Evolutionary conservation across 2,329 filamentous ascomycete genomes (phyloP).

Genomic region (Stromatinia cepivora): DNA sequence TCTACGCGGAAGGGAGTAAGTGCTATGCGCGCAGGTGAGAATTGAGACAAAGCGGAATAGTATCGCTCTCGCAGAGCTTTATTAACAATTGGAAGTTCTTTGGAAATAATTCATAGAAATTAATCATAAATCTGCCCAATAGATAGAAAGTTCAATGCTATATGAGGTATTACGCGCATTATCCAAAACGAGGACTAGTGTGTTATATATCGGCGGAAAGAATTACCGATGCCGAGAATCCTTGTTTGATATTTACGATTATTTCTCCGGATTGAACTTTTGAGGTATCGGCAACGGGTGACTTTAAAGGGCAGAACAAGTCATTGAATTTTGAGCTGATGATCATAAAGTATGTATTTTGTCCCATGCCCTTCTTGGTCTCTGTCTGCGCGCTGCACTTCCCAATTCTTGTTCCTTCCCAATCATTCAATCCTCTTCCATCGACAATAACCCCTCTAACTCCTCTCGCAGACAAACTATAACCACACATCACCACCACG

Average conservation of each 20-base stretch:
- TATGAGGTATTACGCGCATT: slow-evolving; percentile 3
- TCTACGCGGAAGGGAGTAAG: not conserved
- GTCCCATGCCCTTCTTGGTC: not conserved
- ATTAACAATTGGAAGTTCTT: not conserved
- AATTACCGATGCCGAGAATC: slow-evolving; percentile 19
- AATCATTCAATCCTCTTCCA: not conserved
- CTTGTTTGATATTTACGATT: slow-evolving; percentile 13
- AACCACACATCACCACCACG: not conserved
- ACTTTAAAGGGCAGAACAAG: not conserved
- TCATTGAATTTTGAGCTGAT: not conserved
- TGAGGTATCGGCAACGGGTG: not conserved
- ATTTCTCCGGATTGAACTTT: slow-evolving; percentile 18
- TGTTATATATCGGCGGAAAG: slow-evolving; percentile 4
- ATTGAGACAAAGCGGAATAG: not conserved
- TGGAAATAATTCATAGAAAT: not conserved
- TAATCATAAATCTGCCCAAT: not conserved
- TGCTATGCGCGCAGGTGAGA: not conserved
- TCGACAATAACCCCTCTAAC: slow-evolving; percentile 11
- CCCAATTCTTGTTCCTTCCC: not conserved
- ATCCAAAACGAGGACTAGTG: slow-evolving; percentile 18
- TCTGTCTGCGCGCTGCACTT: no score
- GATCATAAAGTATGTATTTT: not conserved
- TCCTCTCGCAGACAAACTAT: not conserved
- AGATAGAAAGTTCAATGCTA: not conserved
- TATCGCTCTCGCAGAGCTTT: slow-evolving; percentile 11